A percentile compares a stretch with the other conserved stretches of the same genome.
phyloP scores from a whole-genome alignment of 305 asterid genomes.

The Fraxinus nigra region DNA sequence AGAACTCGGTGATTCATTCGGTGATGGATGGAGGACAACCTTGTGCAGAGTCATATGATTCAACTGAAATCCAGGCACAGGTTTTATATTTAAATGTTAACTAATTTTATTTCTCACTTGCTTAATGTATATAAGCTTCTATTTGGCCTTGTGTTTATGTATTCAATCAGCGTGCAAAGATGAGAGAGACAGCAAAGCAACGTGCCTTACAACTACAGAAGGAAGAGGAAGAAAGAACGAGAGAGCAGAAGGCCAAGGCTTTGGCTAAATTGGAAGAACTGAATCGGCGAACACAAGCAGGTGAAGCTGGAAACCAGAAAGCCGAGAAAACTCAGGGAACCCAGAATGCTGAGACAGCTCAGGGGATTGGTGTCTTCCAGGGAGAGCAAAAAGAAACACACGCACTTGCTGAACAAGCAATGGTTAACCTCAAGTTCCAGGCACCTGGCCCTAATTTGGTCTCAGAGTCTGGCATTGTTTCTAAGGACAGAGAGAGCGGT shows the following conservation, averaged over 20 bases:
- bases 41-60: slow-evolving; percentile 46
- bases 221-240: slow-evolving; percentile 84
- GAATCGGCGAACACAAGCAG: slow-evolving; percentile 66
- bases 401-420: slow-evolving; percentile 35
- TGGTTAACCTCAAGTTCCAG: slow-evolving; percentile 34
- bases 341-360: slow-evolving; percentile 38
- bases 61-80: slow-evolving; percentile 75
- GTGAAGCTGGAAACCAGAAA: slow-evolving; percentile 44
- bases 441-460: slow-evolving; percentile 31
- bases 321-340: slow-evolving; percentile 32
- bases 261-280: slow-evolving; percentile 92
- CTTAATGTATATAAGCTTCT: slow-evolving; percentile 14
- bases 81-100: slow-evolving; percentile 27
- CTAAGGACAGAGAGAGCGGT: slow-evolving; percentile 28
- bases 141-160: slow-evolving; percentile 12
- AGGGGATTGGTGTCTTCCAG: slow-evolving; percentile 22
- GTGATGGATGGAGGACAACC: slow-evolving; percentile 49
- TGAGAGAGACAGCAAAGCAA: slow-evolving; percentile 78
- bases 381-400: slow-evolving; percentile 39
- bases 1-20: slow-evolving; percentile 25
- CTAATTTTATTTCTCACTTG: background rate
- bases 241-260: slow-evolving; percentile 97
- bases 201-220: slow-evolving; percentile 74
- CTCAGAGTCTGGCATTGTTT: slow-evolving; percentile 28
- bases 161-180: slow-evolving; percentile 62